Conservation (phyloP, 2,329 filamentous ascomycete genomes). For the Xylaria hypoxylon region DNA sequence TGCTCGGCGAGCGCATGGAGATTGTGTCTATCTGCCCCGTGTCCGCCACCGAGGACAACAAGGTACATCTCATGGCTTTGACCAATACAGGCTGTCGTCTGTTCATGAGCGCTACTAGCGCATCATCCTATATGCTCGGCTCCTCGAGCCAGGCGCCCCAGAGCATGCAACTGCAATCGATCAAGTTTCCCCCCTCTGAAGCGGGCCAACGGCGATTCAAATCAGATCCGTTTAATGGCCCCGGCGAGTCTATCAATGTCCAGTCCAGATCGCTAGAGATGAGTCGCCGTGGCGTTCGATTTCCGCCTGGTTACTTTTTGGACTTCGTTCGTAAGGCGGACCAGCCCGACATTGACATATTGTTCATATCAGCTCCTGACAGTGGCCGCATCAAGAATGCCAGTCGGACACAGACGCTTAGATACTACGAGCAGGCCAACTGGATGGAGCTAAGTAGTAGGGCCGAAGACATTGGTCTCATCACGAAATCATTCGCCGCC, state of each 20-base stretch:
- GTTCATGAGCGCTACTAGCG: constrained; percentile 89
- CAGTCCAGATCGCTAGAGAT: constrained; percentile 62
- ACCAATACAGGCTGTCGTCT: constrained; percentile 92
- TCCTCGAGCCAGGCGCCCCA: constrained; percentile 77
- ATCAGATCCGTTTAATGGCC: constrained; percentile 47
- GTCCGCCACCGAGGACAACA: constrained; percentile 79
- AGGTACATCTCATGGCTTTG: constrained; percentile 88
- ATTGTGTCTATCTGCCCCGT: constrained; percentile 91
- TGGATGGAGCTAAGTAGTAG: constrained; percentile 80
- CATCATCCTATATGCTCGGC: constrained; percentile 73
- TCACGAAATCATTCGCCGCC: constrained; percentile 78
- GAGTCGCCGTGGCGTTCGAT: constrained; percentile 69
- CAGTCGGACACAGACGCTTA: constrained; percentile 63
- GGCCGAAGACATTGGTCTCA: constrained; percentile 82
- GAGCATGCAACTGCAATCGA: constrained; percentile 97
- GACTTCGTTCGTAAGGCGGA: constrained; percentile 78
- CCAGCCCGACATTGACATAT: constrained; percentile 68
- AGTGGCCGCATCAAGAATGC: constrained; percentile 81
- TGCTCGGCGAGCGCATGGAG: constrained; percentile 75
- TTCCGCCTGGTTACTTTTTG: constrained; percentile 90
- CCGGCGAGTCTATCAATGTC: constrained; percentile 57
- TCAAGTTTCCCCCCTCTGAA: constrained; percentile 85
- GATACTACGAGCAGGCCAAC: constrained; percentile 82
- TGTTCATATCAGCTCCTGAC: constrained; percentile 91
- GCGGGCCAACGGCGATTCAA: constrained; percentile 47